phyloP scores from a whole-genome alignment of 495 filamentous ascomycete species.

The Podospora pseudopauciseta region DNA sequence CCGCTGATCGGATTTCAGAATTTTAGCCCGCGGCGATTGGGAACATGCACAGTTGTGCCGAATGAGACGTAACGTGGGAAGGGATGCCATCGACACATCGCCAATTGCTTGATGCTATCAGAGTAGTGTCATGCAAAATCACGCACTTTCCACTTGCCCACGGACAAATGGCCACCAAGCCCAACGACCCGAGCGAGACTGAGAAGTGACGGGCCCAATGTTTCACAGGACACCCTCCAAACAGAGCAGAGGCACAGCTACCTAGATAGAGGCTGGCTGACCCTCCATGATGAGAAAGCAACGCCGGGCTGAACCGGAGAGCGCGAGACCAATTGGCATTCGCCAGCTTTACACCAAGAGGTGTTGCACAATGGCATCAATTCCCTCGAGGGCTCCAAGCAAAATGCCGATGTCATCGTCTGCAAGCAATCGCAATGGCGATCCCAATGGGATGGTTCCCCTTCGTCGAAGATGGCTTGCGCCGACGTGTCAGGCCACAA shows the following conservation, averaged over 20 bases:
- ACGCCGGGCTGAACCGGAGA: not conserved
- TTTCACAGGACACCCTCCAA: not conserved
- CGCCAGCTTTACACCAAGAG: not conserved
- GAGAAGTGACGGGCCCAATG: not conserved
- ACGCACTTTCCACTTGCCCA: not conserved
- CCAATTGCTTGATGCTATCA: not conserved
- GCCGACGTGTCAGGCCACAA: slow-evolving; percentile 24
- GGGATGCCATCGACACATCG: not conserved
- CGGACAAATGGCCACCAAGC: not conserved
- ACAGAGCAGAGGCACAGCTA: not conserved
- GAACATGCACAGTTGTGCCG: not conserved
- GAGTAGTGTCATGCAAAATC: not conserved
- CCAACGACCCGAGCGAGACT: not conserved
- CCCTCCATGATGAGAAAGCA: not conserved
- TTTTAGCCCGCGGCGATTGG: not conserved
- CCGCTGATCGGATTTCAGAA: not conserved
- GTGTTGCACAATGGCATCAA: not conserved
- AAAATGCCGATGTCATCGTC: not conserved
- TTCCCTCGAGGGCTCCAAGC: not conserved
- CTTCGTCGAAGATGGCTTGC: not conserved
- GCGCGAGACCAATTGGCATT: not conserved
- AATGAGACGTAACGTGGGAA: not conserved
- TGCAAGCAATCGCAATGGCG: not conserved
- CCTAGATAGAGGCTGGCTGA: not conserved
- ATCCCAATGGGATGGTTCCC: not conserved